Percentiles rank a stretch among this genome's conserved stretches.
These are phyloP conservation scores for Moesziomyces sp. DNA, from an alignment of 1,284 basidiomycete genomes.

Conservation along the genomic window DNA sequence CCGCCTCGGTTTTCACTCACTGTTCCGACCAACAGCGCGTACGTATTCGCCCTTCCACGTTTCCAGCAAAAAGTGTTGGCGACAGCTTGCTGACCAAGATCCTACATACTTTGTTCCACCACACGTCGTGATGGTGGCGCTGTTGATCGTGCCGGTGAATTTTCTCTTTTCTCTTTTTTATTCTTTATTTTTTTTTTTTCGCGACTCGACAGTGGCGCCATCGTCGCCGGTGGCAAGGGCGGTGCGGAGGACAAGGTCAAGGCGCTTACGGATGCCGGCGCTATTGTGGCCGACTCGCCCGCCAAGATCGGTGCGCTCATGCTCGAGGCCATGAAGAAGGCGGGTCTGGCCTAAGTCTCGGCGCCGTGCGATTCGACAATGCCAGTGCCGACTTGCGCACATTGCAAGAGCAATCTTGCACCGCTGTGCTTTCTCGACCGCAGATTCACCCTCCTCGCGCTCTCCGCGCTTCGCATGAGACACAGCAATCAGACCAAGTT, in stretches of 20 bases:
- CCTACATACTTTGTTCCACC: background rate
- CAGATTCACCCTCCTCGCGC: no score
- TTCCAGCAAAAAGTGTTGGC: no score
- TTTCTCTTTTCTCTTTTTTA: conserved; percentile 1
- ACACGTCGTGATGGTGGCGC: no score
- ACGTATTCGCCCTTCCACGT: no score
- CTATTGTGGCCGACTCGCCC: conserved; percentile 91
- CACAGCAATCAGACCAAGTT: no score
- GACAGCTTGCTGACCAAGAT: background rate
- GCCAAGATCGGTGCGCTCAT: conserved; percentile 70
- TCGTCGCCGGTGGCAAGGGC: conserved; percentile 97
- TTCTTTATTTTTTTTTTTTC: conserved; percentile 4
- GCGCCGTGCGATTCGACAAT: no score
- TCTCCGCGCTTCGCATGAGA: no score
- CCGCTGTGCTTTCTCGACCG: no score
- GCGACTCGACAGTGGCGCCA: conserved; percentile 75
- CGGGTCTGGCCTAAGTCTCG: conserved; percentile 50
- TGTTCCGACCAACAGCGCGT: no score
- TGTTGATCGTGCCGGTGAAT: background rate
- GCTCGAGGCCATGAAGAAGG: conserved; percentile 64
- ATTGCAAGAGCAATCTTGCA: no score
- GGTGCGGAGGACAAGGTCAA: conserved; percentile 94
- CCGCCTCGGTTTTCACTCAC: no score
- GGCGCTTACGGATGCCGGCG: conserved; percentile 93
- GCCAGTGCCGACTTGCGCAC: no score